Base-by-base conservation (phyloP, 140 eudicot genomes). In the Stevia rebaudiana region DNA sequence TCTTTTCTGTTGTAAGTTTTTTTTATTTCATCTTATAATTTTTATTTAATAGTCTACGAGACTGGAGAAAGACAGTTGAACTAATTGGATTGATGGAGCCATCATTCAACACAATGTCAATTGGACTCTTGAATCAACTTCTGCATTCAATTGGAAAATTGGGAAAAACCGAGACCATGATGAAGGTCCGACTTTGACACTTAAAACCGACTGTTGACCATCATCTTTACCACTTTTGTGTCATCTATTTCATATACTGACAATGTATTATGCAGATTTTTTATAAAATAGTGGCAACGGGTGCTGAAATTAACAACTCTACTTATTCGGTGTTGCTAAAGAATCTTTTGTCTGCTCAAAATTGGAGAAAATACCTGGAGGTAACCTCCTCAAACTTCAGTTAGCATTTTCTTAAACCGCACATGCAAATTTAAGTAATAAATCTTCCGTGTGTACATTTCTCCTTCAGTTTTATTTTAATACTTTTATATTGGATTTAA, bases 361-460 rank as follows among this genome's bases (percentile, higher is more conserved):
- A 85, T 73, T 92, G 98, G 96, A 87, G 98, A 74, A 92, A 88
- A 80, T 92, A 88, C 69, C 63, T 92, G 2, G 98, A 92, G 98
- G 98, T 85, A 75, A 71, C 44, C 44, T 49, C 19, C 18, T 67
- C 28, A 59, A 59, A 69, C 69, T 43, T 48, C 52, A 18, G 51
- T 58, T 10, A 57, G 15, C 43, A 15, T 63, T 55, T 70, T 46
- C 35, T 44, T 55, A 56, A 55, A 50, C 49, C 61, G 16, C 15
- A 47, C 18, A 22, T 49, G 53, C 39, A 61, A 48, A 35, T 3
- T 39, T 24, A 25, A n/a, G n/a, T n/a, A n/a, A n/a, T n/a, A n/a
- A n/a, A n/a, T n/a, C n/a, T n/a, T n/a, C n/a, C n/a, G n/a, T n/a
- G n/a, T n/a, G n/a, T n/a, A n/a, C n/a, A n/a, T n/a, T n/a, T n/a